Base-by-base conservation (phyloP, 129 eudicot species). In the Pittosporum tobira region DNA sequence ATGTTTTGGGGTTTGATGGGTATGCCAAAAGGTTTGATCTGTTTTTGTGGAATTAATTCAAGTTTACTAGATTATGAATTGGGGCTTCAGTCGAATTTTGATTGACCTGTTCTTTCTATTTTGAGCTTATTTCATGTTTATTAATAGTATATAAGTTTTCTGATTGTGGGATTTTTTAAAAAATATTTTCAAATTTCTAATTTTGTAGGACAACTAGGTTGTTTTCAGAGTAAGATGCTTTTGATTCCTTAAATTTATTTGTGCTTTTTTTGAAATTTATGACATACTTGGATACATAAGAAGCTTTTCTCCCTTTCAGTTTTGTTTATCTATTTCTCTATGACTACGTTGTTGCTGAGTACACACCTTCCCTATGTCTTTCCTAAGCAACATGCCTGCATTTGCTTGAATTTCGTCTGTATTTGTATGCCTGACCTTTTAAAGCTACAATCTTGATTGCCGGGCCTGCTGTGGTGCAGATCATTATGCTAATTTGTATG, bases 1-100 rank as follows among this genome's bases (percentile, higher is more conserved):
- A 22, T 5, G 15, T 0, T 26, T 26, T 5, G 6, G n/a, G 4
- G 53, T 60, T 44, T 60, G 25, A 44, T 14, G 23, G 7, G 23
- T 1, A 10, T 60, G 38, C 5, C 15, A 3, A 18, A 58, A 21
- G 12, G 5, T 40, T 43, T 23, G 63, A 22, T n/a, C 19, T 10
- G 47, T 13, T 3, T 37, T 2, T 8, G 29, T 49, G 12, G 54
- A 22, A 24, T 11, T 51, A 1, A 30, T 38, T 22, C 31, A 38
- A 58, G 63, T 38, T 19, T 58, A 20, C 5, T 38, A 12, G 49
- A 37, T 58, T 36, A 30, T 16, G n/a, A 61, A 44, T 61, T 43
- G 51, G 65, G 65, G 65, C 4, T 61, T 61, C 48, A 26, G 26
- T 44, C 0, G 31, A 43, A 24, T 8, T n/a, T 45, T 61, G 27